Percentiles rank a stretch among this genome's conserved stretches.
Evolutionary conservation across 768 basidiomycete genomes (phyloP).

Genomic region (Lactarius tabidus): DNA sequence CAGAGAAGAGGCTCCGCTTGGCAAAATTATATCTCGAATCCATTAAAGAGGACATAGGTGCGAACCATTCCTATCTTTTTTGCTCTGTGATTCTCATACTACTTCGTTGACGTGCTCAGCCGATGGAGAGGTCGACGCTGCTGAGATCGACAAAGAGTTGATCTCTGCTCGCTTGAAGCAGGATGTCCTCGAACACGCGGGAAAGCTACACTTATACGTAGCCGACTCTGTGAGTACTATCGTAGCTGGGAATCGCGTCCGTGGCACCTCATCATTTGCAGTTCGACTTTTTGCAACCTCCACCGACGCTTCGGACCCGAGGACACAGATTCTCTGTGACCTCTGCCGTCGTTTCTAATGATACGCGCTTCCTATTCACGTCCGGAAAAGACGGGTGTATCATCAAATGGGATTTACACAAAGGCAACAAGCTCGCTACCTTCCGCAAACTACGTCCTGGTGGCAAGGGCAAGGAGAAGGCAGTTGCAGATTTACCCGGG

Average conservation of each 20-base stretch:
- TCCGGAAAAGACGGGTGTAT: slow-evolving; percentile 90
- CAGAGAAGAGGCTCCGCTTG: slow-evolving; percentile 85
- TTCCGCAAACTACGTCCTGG: slow-evolving; percentile 56
- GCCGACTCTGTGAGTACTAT: slow-evolving; percentile 57
- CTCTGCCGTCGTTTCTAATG: slow-evolving; percentile 70
- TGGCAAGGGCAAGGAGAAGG: slow-evolving; percentile 53
- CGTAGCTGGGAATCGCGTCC: not conserved
- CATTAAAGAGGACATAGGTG: slow-evolving; percentile 69
- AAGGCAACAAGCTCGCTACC: slow-evolving; percentile 54
- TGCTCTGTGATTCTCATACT: not conserved
- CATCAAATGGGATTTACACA: slow-evolving; percentile 74
- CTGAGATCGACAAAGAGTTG: slow-evolving; percentile 90
- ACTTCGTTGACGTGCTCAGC: slow-evolving; percentile 36
- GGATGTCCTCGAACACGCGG: slow-evolving; percentile 87
- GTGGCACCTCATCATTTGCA: slow-evolving; percentile 28
- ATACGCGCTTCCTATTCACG: slow-evolving; percentile 75
- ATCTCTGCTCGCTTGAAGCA: slow-evolving; percentile 87
- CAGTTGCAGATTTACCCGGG: slow-evolving; percentile 51
- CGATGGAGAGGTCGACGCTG: slow-evolving; percentile 92
- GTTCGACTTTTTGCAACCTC: slow-evolving; percentile 55
- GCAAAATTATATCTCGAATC: slow-evolving; percentile 87
- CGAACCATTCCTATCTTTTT: slow-evolving; percentile 28
- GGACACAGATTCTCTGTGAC: slow-evolving; percentile 81
- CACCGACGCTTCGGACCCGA: slow-evolving; percentile 53
- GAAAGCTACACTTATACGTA: slow-evolving; percentile 79